Base-by-base conservation (phyloP, 2,329 filamentous ascomycete species). In the Sporothrix euskadiensis region DNA sequence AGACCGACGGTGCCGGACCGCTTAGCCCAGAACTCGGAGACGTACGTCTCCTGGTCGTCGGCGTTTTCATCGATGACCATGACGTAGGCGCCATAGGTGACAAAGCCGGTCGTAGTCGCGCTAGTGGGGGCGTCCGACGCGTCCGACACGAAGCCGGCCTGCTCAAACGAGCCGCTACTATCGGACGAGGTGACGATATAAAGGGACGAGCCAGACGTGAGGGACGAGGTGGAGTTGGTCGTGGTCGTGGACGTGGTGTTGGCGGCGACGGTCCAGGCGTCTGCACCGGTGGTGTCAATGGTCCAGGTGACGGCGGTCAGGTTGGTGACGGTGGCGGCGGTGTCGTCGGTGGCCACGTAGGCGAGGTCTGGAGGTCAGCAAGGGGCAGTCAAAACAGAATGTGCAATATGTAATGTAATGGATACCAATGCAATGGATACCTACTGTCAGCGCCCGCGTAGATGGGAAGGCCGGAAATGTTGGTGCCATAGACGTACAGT, bases 1-100 rank as follows among this genome's bases (percentile, higher is more conserved):
- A 75, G 41, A 16, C 72, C 72, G 9, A 52, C 35, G 12, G 65
- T 61, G 47, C 41, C 68, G 32, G 47, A 72, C 22, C 30, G 19
- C 9, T 30, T 26, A 6, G 69, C 74, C 70, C 69, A 72, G 69
- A 75, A 75, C 49, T 74, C 71, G 32, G 71, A 69, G 4, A 71
- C 44, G 19, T 71, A 71, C 41, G 30, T 39, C n/a, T 32, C 1
- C n/a, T 71, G 44, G 26, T 39, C 52, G 19, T n/a, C 35, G 4
- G n/a, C 1, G 32, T 12, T 19, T 3, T 65, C 44, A 4, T 22
- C 8, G 10, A 47, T 9, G 16, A 69, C 19, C 69, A 74, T 74
- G 32, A 71, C 73, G 4, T 74, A 74, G 1, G 71, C 5, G 0
- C 73, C 73, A 35, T 73, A 74, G 0, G 73, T 73, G 9, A 69